Percentiles rank a stretch among this genome's conserved stretches.
Conservation (phyloP, 345 rosid species). For the Leavenworthia alabamica region DNA sequence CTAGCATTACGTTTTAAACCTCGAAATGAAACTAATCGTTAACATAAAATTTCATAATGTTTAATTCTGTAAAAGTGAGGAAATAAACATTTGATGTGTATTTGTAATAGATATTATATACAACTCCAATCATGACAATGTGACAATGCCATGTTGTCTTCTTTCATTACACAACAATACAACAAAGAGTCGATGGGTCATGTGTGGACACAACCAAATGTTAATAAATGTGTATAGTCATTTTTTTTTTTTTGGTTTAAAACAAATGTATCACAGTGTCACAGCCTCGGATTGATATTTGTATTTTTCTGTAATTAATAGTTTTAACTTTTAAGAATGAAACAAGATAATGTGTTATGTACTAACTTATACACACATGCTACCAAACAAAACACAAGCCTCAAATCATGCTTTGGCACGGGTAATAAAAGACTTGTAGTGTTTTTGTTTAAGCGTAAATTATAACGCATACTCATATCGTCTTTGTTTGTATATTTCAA, state of each 20-base stretch:
- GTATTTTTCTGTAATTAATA: background rate
- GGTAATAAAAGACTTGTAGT: too few species aligned
- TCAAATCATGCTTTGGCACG: too few species aligned
- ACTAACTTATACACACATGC: too few species aligned
- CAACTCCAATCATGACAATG: background rate
- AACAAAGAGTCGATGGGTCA: background rate
- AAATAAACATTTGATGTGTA: background rate
- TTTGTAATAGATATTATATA: background rate
- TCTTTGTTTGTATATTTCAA: too few species aligned
- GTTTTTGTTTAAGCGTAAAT: too few species aligned
- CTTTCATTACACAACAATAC: background rate
- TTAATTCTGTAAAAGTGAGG: background rate
- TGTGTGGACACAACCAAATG: background rate
- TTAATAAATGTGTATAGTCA: background rate
- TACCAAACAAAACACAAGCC: too few species aligned
- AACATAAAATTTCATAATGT: background rate
- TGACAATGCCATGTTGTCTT: background rate
- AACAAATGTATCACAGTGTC: background rate
- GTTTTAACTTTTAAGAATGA: too few species aligned
- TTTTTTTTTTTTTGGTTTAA: background rate
- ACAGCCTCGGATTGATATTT: background rate
- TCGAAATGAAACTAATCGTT: background rate
- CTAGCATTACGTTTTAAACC: conserved; percentile 2
- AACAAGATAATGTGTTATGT: too few species aligned
- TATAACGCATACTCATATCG: too few species aligned